phyloP scores from a whole-genome alignment of 768 basidiomycete species.

The Lyophyllum semitale region DNA sequence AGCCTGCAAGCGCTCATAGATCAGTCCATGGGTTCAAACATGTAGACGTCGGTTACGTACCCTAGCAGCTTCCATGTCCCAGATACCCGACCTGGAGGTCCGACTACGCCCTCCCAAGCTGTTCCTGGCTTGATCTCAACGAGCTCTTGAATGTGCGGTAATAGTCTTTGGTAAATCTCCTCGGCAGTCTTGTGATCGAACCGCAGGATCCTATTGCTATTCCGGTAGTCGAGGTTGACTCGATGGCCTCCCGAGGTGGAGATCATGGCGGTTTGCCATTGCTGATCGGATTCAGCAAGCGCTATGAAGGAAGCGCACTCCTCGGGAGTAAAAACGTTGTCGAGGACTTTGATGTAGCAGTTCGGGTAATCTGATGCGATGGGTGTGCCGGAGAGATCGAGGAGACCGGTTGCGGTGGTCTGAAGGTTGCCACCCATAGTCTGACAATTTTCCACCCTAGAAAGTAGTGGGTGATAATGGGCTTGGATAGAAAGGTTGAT shows the following conservation, averaged over 20 bases:
- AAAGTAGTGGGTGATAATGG: neutral
- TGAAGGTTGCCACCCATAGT: no score
- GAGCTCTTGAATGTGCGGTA: conserved; percentile 33
- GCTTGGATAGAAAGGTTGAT: no score
- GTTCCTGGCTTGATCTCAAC: conserved; percentile 28
- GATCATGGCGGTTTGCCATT: conserved; percentile 36
- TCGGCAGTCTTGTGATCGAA: conserved; percentile 29
- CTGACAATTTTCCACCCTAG: neutral
- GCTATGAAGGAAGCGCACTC: conserved; percentile 36
- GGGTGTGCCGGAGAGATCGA: conserved; percentile 31
- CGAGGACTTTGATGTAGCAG: conserved; percentile 37
- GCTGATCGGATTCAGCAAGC: conserved; percentile 24
- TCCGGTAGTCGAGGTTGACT: conserved; percentile 33
- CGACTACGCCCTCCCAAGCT: no score
- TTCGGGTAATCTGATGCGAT: conserved; percentile 29
- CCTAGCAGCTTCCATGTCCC: conserved; percentile 35
- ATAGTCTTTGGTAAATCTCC: conserved; percentile 31
- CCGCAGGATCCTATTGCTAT: conserved; percentile 35
- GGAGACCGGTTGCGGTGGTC: no score
- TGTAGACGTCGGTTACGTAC: conserved; percentile 20
- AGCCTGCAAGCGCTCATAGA: conserved; percentile 24
- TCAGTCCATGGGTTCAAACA: neutral
- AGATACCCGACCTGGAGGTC: conserved; percentile 26
- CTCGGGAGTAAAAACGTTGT: conserved; percentile 35
- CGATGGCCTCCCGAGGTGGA: conserved; percentile 19